Conservation (phyloP, 2,329 filamentous ascomycete genomes). For the Apiospora rasikravindrae region DNA sequence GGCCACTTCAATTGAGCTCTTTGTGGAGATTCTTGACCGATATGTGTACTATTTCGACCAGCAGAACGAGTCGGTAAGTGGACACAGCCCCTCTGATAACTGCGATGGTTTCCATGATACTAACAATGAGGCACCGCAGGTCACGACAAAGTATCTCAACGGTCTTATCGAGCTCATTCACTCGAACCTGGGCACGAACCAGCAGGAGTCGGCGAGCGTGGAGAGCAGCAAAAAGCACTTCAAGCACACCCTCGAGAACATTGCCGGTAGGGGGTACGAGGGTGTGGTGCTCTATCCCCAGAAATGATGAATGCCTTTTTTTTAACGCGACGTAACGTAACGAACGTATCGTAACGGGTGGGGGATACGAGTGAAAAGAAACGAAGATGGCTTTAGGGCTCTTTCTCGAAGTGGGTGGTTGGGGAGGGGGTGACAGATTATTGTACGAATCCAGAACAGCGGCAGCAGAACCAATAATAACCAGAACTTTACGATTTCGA, state of each 20-base stretch:
- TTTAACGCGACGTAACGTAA: too few species aligned
- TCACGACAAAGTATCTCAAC: constrained; percentile 97
- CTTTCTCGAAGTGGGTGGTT: not conserved
- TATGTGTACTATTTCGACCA: constrained; percentile 99
- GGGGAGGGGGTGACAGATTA: not conserved
- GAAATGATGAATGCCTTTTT: constrained; percentile 34
- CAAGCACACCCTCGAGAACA: constrained; percentile 92
- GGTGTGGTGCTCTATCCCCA: constrained; percentile 78
- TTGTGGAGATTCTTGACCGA: constrained; percentile 96
- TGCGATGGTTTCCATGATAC: not conserved
- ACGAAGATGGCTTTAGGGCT: not conserved
- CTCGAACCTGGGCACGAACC: constrained; percentile 87
- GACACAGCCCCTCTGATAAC: not conserved
- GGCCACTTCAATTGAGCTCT: constrained; percentile 93
- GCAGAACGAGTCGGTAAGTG: constrained; percentile 86
- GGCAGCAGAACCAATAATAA: not conserved
- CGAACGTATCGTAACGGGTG: too few species aligned
- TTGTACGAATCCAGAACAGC: constrained; percentile 14
- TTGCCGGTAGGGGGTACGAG: constrained; percentile 88
- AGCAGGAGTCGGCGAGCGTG: constrained; percentile 78
- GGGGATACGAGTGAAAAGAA: not conserved
- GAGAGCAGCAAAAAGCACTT: constrained; percentile 95
- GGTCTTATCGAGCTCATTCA: constrained; percentile 98
- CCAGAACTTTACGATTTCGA: not conserved
- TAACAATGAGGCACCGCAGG: constrained; percentile 44